These are phyloP conservation scores for Panellus pusillus DNA, from an alignment of 768 basidiomycete species.

Conservation along the genomic window DNA sequence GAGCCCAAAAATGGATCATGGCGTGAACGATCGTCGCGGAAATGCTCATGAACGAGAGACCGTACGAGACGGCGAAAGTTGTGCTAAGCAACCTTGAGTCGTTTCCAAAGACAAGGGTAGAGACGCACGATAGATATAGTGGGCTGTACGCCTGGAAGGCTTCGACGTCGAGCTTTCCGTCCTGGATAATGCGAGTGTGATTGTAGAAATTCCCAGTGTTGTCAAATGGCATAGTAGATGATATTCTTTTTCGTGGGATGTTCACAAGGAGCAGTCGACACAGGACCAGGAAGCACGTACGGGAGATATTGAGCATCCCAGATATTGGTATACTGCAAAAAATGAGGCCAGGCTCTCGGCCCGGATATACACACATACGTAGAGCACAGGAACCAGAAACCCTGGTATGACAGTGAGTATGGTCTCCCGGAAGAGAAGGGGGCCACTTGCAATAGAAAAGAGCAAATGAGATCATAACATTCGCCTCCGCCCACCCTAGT, in stretches of 20 bases:
- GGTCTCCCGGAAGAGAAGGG: not conserved
- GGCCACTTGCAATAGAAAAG: conserved; percentile 58
- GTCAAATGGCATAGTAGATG: conserved; percentile 54
- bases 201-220: conserved; percentile 52
- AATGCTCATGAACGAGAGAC: conserved; percentile 62
- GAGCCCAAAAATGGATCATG: conserved; percentile 57
- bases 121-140: conserved; percentile 45
- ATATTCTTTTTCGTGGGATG: conserved; percentile 36
- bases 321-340: conserved; percentile 46
- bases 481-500: conserved; percentile 75
- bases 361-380: conserved; percentile 31
- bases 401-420: conserved; percentile 26
- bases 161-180: conserved; percentile 39
- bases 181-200: conserved; percentile 41
- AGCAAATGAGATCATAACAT: conserved; percentile 61
- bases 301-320: conserved; percentile 63
- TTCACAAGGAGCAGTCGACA: conserved; percentile 8
- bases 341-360: conserved; percentile 14
- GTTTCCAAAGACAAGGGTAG: not conserved
- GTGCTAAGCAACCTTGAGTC: conserved; percentile 33
- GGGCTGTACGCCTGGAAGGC: conserved; percentile 52
- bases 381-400: conserved; percentile 51
- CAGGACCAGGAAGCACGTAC: conserved; percentile 31
- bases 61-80: conserved; percentile 58
- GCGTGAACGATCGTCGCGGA: conserved; percentile 56